Evolutionary conservation across 2,329 filamentous ascomycete species (phyloP).

Genomic region (Lachnellula arida): DNA sequence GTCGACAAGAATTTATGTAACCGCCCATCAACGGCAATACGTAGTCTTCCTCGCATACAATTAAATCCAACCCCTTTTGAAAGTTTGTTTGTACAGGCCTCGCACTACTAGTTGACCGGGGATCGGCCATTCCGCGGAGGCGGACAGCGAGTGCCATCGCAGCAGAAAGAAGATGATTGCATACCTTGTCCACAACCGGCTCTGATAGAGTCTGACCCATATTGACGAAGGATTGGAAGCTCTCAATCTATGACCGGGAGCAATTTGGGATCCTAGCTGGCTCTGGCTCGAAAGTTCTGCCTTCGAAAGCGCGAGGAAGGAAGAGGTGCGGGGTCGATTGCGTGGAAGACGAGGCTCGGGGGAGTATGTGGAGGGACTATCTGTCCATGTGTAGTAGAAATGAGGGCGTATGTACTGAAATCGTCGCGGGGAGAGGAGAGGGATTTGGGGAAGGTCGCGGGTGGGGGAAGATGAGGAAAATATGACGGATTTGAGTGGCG

Average conservation of each 20-base stretch:
- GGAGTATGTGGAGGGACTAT: conserved; percentile 13
- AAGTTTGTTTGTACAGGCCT: not conserved
- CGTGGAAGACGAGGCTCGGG: conserved; percentile 8
- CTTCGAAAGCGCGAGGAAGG: conserved; percentile 18
- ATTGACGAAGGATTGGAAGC: conserved; percentile 20
- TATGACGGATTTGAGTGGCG: not conserved
- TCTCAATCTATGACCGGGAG: conserved; percentile 26
- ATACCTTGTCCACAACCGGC: conserved; percentile 98
- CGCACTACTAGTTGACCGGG: not conserved
- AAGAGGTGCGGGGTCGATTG: conserved; percentile 26
- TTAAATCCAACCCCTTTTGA: not conserved
- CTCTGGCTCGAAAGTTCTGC: conserved; percentile 2
- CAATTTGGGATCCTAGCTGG: conserved; percentile 5
- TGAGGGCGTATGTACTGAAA: not conserved
- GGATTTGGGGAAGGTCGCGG: conserved; percentile 8
- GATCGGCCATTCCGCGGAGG: not conserved
- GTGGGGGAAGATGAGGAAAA: not conserved
- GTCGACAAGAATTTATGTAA: not conserved
- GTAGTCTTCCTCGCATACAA: not conserved
- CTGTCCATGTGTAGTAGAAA: conserved; percentile 19
- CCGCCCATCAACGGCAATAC: not conserved
- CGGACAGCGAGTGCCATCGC: not conserved
- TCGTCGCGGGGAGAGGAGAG: conserved; percentile 6
- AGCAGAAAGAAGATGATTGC: conserved; percentile 29
- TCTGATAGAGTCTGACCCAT: conserved; percentile 99